Evolutionary conservation across 1,284 basidiomycete species (phyloP), one percentile per base, ranked within the genome.

Genomic region (Rhizoctonia solani): DNA sequence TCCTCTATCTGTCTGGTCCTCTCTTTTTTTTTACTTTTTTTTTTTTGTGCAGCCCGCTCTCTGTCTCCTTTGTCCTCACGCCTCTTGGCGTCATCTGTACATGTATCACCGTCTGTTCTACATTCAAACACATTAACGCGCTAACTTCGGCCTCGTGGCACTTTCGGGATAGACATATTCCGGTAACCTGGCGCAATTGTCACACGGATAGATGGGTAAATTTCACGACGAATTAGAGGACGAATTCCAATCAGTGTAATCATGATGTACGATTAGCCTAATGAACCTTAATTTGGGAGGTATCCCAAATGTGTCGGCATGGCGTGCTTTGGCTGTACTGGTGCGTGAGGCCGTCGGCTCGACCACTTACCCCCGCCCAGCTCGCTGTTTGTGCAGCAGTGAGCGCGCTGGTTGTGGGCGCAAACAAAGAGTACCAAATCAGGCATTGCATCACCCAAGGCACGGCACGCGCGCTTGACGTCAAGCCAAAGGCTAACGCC

Each of bases 201-300:
- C 55, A 58, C 41, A 46, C 39, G 55, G 41, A 41, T 4, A 58
- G 44, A 5, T 19, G 44, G 44, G 44, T 46, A 46, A 46, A 46
- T 46, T 46, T 19, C 8, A 46, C 5, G 41, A 58, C 55, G 55
- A 58, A 58, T 58, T 58, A 11, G 6, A 27, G 41, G 39, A 58
- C 55, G 55, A 58, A 58, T 58, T n/a, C n/a, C n/a, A n/a, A n/a
- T n/a, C n/a, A n/a, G n/a, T 46, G 39, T 29, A 44, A 58, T 46
- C 41, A 29, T 46, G 42, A 44, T 29, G 19, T 21, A 46, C n/a
- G 19, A 46, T 46, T 9, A 46, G 8, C 9, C 44, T 46, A 11
- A 46, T 21, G n/a, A 39, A 39, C 37, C 16, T 39, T 39, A 39
- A 39, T 39, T 16, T 16, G 37, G 16, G 16, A 39, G 8, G 37